phyloP scores from a whole-genome alignment of 768 basidiomycete genomes.

The Hydnum rufescens region DNA sequence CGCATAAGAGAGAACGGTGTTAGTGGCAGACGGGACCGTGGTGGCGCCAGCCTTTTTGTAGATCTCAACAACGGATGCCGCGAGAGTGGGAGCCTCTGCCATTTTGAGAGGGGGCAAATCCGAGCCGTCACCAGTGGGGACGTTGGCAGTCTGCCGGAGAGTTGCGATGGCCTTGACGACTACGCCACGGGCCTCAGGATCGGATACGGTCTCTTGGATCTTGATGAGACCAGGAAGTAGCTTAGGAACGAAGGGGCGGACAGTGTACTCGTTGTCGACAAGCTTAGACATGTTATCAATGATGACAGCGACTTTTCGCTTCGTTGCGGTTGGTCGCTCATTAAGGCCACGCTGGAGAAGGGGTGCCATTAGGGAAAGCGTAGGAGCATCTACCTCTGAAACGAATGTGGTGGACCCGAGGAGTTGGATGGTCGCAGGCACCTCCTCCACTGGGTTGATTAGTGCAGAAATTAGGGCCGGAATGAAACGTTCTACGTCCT shows the following conservation, averaged over 20 bases:
- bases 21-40: slow-evolving; percentile 31
- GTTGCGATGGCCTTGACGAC: slow-evolving; percentile 84
- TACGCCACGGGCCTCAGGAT: slow-evolving; percentile 92
- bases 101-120: slow-evolving; percentile 72
- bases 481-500: slow-evolving; percentile 48
- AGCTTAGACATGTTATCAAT: slow-evolving; percentile 98
- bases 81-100: slow-evolving; percentile 47
- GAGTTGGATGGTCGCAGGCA: slow-evolving; percentile 81
- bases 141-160: slow-evolving; percentile 85
- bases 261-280: slow-evolving; percentile 84
- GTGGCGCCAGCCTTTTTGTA: slow-evolving; percentile 68
- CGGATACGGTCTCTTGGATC: slow-evolving; percentile 84
- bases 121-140: slow-evolving; percentile 74
- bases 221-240: slow-evolving; percentile 91
- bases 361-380: slow-evolving; percentile 95
- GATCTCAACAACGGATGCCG: slow-evolving; percentile 44
- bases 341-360: slow-evolving; percentile 80
- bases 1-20: slow-evolving; percentile 35
- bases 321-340: slow-evolving; percentile 89
- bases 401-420: slow-evolving; percentile 98
- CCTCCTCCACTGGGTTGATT: slow-evolving; percentile 99
- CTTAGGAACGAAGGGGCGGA: slow-evolving; percentile 92
- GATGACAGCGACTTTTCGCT: slow-evolving; percentile 96
- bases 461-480: slow-evolving; percentile 93
- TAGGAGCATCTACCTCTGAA: slow-evolving; percentile 95